A percentile compares a stretch with the other conserved stretches of the same genome.
Evolutionary conservation across 176 grass and related monocot genomes (phyloP).

Genomic region (Echinochloa phyllopogon): DNA sequence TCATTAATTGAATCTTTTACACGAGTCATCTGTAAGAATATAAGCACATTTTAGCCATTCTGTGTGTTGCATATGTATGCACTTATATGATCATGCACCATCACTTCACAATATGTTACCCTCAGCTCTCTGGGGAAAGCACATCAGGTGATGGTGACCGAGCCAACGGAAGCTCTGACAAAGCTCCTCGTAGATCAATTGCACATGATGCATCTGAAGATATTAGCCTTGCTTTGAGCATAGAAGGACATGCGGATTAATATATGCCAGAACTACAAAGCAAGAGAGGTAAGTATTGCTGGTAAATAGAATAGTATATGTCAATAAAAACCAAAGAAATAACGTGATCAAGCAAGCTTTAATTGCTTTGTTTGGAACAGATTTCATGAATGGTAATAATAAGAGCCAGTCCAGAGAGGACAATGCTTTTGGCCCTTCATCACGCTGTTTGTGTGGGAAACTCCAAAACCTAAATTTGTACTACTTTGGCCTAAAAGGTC

Average conservation of each 20-base stretch:
- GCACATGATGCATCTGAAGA: background rate
- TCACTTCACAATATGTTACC: background rate
- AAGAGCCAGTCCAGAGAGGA: background rate
- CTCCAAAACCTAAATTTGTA: background rate
- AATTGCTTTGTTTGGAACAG: background rate
- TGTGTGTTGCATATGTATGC: background rate
- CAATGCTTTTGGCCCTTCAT: background rate
- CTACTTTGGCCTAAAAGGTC: background rate
- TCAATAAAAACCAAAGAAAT: background rate
- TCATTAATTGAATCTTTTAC: background rate
- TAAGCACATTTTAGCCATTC: background rate
- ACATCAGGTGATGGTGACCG: background rate
- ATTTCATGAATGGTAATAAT: background rate
- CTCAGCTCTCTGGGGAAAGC: conserved; percentile 10
- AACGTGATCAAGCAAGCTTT: background rate
- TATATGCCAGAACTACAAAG: background rate
- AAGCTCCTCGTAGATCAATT: background rate
- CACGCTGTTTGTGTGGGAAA: background rate
- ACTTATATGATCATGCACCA: background rate
- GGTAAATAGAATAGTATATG: background rate
- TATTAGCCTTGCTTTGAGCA: conserved; percentile 26
- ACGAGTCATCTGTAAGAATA: background rate
- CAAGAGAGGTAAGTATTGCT: background rate
- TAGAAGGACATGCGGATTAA: background rate
- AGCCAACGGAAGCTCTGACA: conserved; percentile 7